Evolutionary conservation across 2,329 filamentous ascomycete genomes (phyloP), one percentile per base, ranked within the genome.

Genomic region (Neoascochyta sp.): DNA sequence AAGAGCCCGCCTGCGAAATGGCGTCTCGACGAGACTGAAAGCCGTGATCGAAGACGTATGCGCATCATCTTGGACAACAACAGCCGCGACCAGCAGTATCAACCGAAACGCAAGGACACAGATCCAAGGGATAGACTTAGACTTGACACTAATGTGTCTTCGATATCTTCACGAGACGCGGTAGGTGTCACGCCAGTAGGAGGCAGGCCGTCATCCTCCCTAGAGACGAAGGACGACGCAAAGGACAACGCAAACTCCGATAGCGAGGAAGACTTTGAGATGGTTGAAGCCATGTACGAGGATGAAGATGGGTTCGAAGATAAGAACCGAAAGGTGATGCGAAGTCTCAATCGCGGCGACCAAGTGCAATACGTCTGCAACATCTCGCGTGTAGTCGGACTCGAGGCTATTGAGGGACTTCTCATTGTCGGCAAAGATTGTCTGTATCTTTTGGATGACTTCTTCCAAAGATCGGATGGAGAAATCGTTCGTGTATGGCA

Each of bases 401-500:
- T 98, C 4, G 92, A 98, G 57, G 89, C 89, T 7, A 87, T 86
- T 39, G 93, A 98, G 60, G 92, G 92, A 6, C 80, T 98, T 22
- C 70, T 98, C 18, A 93, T 98, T 32, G 75, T 96, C 22, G 92
- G 92, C 11, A 95, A 94, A 61, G 84, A 90, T 48, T 83, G 81
- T 26, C 74, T 98, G 10, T 98, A 98, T 57, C 82, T 98, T 46
- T 83, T 96, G 63, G 92, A 98, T 64, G 90, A 92, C 48, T 90
- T 95, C 53, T 96, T 98, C 59, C 90, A 96, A 55, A 80, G 90
- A 42, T 81, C 85, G 2, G 92, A 95, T 53, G 90, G 90, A 9
- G 93, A 98, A 59, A 95, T 98, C 54, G 86, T 98, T 36, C 90
- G 95, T 51, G 89, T 95, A 7, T 90, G 86, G 78, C 88, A 96